Base-by-base conservation (phyloP, 2,329 filamentous ascomycete genomes). In the Colletotrichum sp. region DNA sequence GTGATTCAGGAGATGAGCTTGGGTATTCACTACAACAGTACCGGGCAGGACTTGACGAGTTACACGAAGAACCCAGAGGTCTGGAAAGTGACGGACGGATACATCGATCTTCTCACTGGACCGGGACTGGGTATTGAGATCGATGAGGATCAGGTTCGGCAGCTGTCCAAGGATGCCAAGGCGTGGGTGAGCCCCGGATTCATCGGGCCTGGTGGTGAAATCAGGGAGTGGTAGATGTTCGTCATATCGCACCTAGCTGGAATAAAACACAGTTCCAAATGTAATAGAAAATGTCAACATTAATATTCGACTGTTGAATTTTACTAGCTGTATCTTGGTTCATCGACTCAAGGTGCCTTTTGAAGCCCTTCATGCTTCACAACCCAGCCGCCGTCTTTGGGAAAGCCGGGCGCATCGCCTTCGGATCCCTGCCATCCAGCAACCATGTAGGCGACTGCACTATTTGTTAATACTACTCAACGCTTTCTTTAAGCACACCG, bases 1-100 rank as follows among this genome's bases (percentile, higher is more conserved):
- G 90, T 89, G 1, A 95, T 96, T 36, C 92, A 94, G 80, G 94
- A 96, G 83, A 95, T 95, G 94, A 93, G 92, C 69, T 80, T 95
- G 34, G 94, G 94, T 0, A 96, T 96, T 79, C 94, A 96, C 82
- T 96, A 96, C 81, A 96, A 96, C 79, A 90, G 88, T 0, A 92
- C 90, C 2, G 88, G 91, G 3, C 87, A 92, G 78, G 93, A 95
- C 81, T 85, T 94, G 71, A 90, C 90, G 15, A 93, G 90, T 30
- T 95, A 95, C 80, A 87, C 92, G 3, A 91, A 90, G 80, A 90
- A 95, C 78, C 88, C 91, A 0, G 88, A 90, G 66, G 90, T 94
- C 0, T 95, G 93, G 87, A 86, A 91, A 55, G 90, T 95, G 8
- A 87, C 89, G n/a, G 89, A 91, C 60, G 94, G 94, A 0, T 93